Evolutionary conservation across 306 rosid genomes (phyloP), one percentile per base, ranked within the genome.

Genomic region (Lablab purpureus): DNA sequence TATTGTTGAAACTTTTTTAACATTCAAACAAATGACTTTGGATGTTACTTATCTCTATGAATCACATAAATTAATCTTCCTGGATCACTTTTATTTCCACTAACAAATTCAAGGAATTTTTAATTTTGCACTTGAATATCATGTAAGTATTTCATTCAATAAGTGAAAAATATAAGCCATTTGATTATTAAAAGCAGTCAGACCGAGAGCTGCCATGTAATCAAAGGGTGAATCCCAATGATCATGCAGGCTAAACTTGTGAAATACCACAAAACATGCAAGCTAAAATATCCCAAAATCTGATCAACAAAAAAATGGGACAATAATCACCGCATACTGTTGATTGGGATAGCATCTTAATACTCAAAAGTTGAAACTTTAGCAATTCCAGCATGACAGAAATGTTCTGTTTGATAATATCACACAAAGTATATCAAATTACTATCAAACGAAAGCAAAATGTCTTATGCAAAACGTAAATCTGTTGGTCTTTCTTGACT

Each of bases 31-130:
- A 27, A 43, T 17, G 30, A 85, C 62, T 62, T 75, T 13, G 32
- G 67, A 49, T 22, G 55, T 74, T 40, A 69, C 51, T 50, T 50
- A 27, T 79, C 60, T 50, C 37, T 62, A 30, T 43, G 51, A 46
- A 75, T 56, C 58, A 63, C 70, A 75, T 54, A 23, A 70, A 62
- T 63, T 68, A 66, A 52, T 71, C 71, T 76, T 64, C 56, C 49
- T 17, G 40, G 70, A 56, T 75, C 62, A 71, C 66, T 30, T 70
- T 70, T 40, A 49, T 30, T 58, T 67, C 75, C 30, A 52, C 58
- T 69, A 17, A 36, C 79, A 73, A 62, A 60, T 51, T 74, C 52
- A 41, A 37, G 13, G 30, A 51, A 56, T 28, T 58, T 71, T 43
- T 27, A n/a, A 28, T 32, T 64, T n/a, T 19, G 19, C 21, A 67